Percentiles rank a stretch among this genome's conserved stretches.
These are phyloP conservation scores for Symbiodinium natans DNA, from an alignment of 73 alveolate genomes.

Conservation along the genomic window DNA sequence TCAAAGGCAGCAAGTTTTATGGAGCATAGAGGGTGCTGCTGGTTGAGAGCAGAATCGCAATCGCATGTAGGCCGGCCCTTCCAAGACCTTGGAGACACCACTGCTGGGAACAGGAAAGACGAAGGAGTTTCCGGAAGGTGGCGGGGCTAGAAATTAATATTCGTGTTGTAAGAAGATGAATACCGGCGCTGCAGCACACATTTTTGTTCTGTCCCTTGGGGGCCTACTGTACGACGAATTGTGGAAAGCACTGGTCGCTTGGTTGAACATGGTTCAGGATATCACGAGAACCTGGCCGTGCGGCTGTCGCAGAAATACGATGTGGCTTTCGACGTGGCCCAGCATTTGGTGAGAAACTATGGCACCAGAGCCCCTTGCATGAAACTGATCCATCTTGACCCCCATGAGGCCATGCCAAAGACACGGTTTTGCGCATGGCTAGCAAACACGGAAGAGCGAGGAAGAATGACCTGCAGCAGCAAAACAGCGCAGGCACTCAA, in stretches of 20 bases:
- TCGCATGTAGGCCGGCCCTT: slow-evolving; percentile 72
- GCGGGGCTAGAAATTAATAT: too few relatives aligned
- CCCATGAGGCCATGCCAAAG: too few relatives aligned
- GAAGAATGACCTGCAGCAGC: too few relatives aligned
- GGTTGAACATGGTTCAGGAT: slow-evolving; percentile 6
- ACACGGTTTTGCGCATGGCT: too few relatives aligned
- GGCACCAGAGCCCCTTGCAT: slow-evolving; percentile 71
- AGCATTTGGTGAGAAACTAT: slow-evolving; percentile 90
- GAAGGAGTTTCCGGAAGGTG: slow-evolving; percentile 47
- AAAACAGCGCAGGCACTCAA: too few relatives aligned
- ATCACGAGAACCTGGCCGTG: slow-evolving; percentile 68
- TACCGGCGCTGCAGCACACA: too few relatives aligned
- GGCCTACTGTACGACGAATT: too few relatives aligned
- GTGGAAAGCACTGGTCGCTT: not conserved
- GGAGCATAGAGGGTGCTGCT: too few relatives aligned
- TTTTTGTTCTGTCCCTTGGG: too few relatives aligned
- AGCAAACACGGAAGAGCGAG: too few relatives aligned
- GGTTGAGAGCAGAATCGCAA: too few relatives aligned
- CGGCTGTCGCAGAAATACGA: slow-evolving; percentile 67
- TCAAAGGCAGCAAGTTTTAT: not conserved
- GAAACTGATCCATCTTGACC: not conserved
- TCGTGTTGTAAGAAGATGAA: too few relatives aligned
- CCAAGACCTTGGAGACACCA: slow-evolving; percentile 62
- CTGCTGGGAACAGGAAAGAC: slow-evolving; percentile 66
- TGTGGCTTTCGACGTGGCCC: slow-evolving; percentile 67